Conservation (phyloP, 2,329 filamentous ascomycete species). For the Beauveria asiatica region DNA sequence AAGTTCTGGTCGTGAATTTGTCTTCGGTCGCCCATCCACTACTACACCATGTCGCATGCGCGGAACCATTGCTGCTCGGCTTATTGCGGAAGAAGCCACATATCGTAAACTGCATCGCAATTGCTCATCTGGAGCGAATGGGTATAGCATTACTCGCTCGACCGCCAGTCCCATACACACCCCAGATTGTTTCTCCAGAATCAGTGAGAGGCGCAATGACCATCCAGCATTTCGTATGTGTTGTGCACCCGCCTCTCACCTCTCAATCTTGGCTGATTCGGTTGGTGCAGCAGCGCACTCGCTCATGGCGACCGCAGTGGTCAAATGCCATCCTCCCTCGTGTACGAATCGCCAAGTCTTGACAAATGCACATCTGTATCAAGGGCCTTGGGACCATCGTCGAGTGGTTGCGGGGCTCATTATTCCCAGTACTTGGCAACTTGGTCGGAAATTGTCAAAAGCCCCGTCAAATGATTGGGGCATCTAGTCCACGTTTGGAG, state of each 20-base stretch:
- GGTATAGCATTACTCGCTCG: neutral
- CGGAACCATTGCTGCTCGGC: neutral
- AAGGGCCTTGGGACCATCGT: neutral
- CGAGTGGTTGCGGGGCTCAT: neutral
- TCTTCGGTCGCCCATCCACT: neutral
- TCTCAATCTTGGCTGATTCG: neutral
- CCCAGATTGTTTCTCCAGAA: slow-evolving; percentile 8
- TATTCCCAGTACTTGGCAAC: neutral
- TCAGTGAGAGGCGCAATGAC: neutral
- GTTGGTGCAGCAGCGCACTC: neutral
- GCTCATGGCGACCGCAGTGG: neutral
- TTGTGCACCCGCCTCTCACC: neutral
- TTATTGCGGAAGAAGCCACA: slow-evolving; percentile 2
- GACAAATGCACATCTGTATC: neutral
- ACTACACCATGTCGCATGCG: neutral
- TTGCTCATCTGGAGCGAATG: neutral
- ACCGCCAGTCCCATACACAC: slow-evolving; percentile 1
- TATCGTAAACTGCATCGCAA: neutral
- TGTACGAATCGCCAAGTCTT: neutral
- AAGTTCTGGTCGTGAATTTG: neutral
- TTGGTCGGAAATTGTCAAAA: slow-evolving; percentile 17
- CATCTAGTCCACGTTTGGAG: neutral
- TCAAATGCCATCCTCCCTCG: neutral
- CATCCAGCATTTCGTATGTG: neutral
- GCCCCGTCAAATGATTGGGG: slow-evolving; percentile 5